Percentiles rank a stretch among this genome's conserved stretches.
phyloP scores from a whole-genome alignment of 2,329 filamentous ascomycete genomes.

The Reticulascus tulasneorum region DNA sequence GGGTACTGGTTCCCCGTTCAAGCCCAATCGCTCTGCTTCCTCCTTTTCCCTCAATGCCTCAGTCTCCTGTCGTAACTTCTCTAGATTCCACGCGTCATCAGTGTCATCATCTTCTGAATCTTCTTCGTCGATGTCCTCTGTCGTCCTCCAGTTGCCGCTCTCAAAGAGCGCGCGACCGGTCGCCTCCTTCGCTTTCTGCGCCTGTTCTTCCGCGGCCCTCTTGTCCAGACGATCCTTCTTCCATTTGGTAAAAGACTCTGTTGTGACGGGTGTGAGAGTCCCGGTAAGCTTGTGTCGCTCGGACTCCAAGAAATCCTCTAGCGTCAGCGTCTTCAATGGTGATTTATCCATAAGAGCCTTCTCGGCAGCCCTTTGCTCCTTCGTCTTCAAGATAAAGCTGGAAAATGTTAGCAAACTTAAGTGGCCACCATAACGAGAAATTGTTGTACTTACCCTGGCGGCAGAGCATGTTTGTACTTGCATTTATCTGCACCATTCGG shows the following conservation, averaged over 20 bases:
- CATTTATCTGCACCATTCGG: constrained; percentile 95
- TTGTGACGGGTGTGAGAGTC: constrained; percentile 86
- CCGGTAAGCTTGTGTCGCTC: constrained; percentile 94
- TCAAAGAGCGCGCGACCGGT: constrained; percentile 95
- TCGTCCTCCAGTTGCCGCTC: constrained; percentile 78
- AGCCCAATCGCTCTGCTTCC: constrained; percentile 64
- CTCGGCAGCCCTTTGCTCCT: constrained; percentile 91
- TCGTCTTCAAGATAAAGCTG: constrained; percentile 95
- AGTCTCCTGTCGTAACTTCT: constrained; percentile 79
- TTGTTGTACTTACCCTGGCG: constrained; percentile 76
- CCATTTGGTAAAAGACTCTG: constrained; percentile 92
- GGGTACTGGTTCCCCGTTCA: constrained; percentile 18
- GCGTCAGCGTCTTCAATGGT: constrained; percentile 85
- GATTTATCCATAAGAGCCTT: constrained; percentile 96
- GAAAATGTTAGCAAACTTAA: neutral
- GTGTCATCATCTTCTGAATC: constrained; percentile 53
- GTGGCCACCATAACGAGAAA: neutral
- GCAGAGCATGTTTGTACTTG: constrained; percentile 96
- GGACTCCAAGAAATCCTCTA: constrained; percentile 96
- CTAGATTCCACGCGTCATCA: constrained; percentile 68
- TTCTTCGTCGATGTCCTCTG: constrained; percentile 58
- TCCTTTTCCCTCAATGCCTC: constrained; percentile 69
- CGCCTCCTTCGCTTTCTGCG: constrained; percentile 86
- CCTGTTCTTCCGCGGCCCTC: constrained; percentile 91
- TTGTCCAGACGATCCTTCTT: constrained; percentile 92